Conservation (phyloP, 1,284 basidiomycete species). For the Melampsora americana region DNA sequence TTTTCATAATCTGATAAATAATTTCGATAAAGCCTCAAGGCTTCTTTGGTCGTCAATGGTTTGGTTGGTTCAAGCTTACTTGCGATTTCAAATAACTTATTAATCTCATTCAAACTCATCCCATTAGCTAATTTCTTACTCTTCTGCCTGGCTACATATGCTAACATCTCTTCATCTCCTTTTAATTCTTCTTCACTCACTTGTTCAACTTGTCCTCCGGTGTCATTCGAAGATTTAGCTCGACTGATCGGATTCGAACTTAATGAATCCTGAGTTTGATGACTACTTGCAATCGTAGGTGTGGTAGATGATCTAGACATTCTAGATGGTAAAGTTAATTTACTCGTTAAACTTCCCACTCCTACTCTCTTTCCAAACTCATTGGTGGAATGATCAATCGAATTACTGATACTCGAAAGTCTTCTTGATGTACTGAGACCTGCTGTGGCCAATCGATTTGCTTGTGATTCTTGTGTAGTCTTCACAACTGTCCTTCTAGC, state of each 20-base stretch:
- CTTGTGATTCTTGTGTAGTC: conserved; percentile 37
- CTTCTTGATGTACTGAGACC: conserved; percentile 33
- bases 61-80: conserved; percentile 73
- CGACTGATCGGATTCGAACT: conserved; percentile 46
- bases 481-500: conserved; percentile 35
- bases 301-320: conserved; percentile 48
- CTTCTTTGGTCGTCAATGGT: conserved; percentile 65
- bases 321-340: conserved; percentile 48
- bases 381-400: neutral
- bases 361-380: conserved; percentile 20
- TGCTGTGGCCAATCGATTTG: conserved; percentile 21
- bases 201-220: conserved; percentile 20
- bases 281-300: conserved; percentile 43
- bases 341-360: conserved; percentile 46
- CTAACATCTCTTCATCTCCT: conserved; percentile 95
- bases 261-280: conserved; percentile 44
- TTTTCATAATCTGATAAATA: conserved; percentile 66
- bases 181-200: conserved; percentile 74
- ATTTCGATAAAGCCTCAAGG: conserved; percentile 55
- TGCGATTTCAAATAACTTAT: conserved; percentile 86
- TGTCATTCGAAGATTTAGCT: conserved; percentile 32
- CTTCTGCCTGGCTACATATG: conserved; percentile 85
- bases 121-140: conserved; percentile 80
- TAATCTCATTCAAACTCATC: conserved; percentile 72
- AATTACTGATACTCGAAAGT: conserved; percentile 6